These are phyloP conservation scores for Diplodia seriata DNA, from an alignment of 2,329 filamentous ascomycete species.

Conservation along the genomic window DNA sequence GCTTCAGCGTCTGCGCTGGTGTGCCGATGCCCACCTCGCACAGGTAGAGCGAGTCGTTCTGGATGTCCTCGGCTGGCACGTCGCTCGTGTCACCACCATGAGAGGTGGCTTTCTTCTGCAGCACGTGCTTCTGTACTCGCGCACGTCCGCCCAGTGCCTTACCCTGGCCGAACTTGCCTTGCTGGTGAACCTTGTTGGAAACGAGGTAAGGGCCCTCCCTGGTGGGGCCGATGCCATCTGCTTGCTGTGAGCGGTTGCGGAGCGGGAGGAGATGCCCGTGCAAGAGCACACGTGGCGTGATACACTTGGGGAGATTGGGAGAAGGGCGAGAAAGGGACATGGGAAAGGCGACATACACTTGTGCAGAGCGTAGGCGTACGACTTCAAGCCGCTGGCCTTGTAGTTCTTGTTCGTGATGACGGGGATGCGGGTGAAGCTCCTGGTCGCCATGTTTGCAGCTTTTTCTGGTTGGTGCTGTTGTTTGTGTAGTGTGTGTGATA, in stretches of 20 bases:
- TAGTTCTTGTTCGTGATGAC: constrained; percentile 40
- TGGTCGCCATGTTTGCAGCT: constrained; percentile 24
- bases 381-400: constrained; percentile 60
- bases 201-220: constrained; percentile 67
- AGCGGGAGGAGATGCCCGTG: background rate
- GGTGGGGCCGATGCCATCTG: constrained; percentile 66
- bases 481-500: background rate
- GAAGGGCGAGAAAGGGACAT: no score
- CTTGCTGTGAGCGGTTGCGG: background rate
- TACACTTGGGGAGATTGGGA: background rate
- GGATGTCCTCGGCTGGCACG: constrained; percentile 67
- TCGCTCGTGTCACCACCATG: constrained; percentile 51
- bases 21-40: constrained; percentile 70
- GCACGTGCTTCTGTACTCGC: constrained; percentile 53
- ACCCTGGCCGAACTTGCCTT: constrained; percentile 56
- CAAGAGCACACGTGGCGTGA: no score
- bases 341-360: constrained; percentile 53
- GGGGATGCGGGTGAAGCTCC: constrained; percentile 39
- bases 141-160: constrained; percentile 58
- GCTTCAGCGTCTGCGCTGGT: constrained; percentile 63
- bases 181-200: constrained; percentile 56
- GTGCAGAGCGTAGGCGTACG: constrained; percentile 66
- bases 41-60: constrained; percentile 72
- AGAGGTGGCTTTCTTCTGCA: constrained; percentile 53
- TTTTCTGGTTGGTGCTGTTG: background rate